These are phyloP conservation scores for Daldinia sp. DNA, from an alignment of 2,329 filamentous ascomycete genomes.

Conservation along the genomic window DNA sequence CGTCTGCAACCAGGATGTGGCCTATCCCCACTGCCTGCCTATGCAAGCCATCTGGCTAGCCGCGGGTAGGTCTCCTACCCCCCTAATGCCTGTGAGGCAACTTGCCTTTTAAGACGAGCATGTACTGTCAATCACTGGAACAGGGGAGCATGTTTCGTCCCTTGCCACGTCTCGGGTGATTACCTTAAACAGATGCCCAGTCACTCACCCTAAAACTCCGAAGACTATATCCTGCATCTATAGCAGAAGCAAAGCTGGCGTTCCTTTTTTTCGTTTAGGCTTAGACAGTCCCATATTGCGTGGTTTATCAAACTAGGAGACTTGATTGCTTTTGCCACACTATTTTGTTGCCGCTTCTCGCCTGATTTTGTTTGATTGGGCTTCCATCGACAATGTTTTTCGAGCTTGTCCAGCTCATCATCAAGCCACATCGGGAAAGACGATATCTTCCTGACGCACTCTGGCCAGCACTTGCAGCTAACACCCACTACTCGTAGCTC, in stretches of 20 bases:
- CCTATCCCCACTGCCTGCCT: conserved; percentile 41
- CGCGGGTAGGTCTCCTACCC: conserved; percentile 43
- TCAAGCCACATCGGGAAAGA: conserved; percentile 46
- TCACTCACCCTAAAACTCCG: conserved; percentile 24
- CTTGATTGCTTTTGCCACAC: conserved; percentile 34
- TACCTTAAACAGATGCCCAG: conserved; percentile 35
- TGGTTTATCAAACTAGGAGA: conserved; percentile 28
- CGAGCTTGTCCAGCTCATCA: conserved; percentile 42
- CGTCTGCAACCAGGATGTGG: conserved; percentile 44
- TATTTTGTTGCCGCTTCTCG: conserved; percentile 33
- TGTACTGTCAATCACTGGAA: conserved; percentile 47
- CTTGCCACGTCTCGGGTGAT: conserved; percentile 41
- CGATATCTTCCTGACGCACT: conserved; percentile 37
- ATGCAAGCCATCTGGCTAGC: conserved; percentile 46
- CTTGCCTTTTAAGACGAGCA: conserved; percentile 43
- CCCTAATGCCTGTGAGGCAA: conserved; percentile 38
- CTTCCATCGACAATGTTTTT: conserved; percentile 29
- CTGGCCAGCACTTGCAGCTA: conserved; percentile 43
- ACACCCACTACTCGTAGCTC: conserved; percentile 42
- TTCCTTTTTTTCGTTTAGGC: conserved; percentile 18
- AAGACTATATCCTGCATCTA: conserved; percentile 34
- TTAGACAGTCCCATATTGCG: conserved; percentile 30
- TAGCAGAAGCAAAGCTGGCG: conserved; percentile 18
- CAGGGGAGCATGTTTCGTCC: conserved; percentile 43
- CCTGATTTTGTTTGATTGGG: conserved; percentile 40